These are phyloP conservation scores for Talaromyces ruber DNA, from an alignment of 495 filamentous ascomycete species.

Conservation along the genomic window DNA sequence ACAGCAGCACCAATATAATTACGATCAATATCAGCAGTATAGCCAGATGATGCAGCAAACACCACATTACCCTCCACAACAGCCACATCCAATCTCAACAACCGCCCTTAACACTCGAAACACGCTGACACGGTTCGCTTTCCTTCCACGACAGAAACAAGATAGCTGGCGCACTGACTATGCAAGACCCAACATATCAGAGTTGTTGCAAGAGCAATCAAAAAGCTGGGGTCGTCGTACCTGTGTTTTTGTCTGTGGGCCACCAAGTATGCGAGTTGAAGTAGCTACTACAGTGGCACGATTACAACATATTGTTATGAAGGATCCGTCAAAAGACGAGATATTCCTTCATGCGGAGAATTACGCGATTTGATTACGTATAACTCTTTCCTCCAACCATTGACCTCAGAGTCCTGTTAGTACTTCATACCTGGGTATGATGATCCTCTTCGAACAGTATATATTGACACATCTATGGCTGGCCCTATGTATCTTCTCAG, in stretches of 20 bases:
- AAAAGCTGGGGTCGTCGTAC: conserved; percentile 72
- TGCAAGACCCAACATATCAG: conserved; percentile 78
- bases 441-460: background rate
- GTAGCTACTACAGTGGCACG: conserved; percentile 76
- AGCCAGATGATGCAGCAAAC: background rate
- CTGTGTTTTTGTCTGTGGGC: conserved; percentile 91
- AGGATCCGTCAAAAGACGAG: conserved; percentile 69
- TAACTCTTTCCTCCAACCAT: background rate
- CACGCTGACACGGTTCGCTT: conserved; percentile 79
- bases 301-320: conserved; percentile 76
- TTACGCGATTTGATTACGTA: conserved; percentile 57
- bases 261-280: conserved; percentile 76
- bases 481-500: background rate
- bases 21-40: conserved; percentile 4
- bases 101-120: conserved; percentile 51
- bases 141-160: conserved; percentile 59
- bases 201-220: conserved; percentile 74
- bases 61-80: conserved; percentile 11
- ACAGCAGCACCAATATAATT: conserved; percentile 5
- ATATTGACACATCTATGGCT: background rate
- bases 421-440: background rate
- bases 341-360: conserved; percentile 94
- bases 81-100: conserved; percentile 15
- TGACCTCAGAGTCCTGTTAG: background rate
- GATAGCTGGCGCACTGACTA: conserved; percentile 89